Base-by-base conservation (phyloP, 148 eudicot genomes). In the Rhododendron ovatum region DNA sequence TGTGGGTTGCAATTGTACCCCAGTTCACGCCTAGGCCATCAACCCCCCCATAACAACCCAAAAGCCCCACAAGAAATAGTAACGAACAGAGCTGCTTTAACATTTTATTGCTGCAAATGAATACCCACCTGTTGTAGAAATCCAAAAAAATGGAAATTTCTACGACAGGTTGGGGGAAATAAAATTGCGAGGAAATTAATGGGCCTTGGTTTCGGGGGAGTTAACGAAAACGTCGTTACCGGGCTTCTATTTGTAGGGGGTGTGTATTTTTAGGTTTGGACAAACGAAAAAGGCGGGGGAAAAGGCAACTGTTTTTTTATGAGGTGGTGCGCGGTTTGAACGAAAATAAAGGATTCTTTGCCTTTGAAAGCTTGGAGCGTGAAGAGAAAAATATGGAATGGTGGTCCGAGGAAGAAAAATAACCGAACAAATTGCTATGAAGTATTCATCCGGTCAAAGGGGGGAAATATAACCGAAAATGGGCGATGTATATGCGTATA, bases 21-120 rank as follows among this genome's bases (percentile, higher is more conserved):
- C 98, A 96, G 85, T 96, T 96, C 47, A 96, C 92, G 20, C 98
- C 98, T 15, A 94, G 89, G 63, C 95, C 91, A 81, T 94, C 92
- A 45, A 87, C 95, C 20, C 48, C 35, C 8, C 3, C n/a, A 14
- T 11, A 57, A 30, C 82, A 43, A 28, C 82, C 78, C 78, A 57
- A 47, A 18, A 80, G 71, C 55, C 81, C 86, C 73, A 67, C 73
- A n/a, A 75, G 4, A 24, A 14, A 18, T 37, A 85, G 3, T 37
- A 76, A 61, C 1, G 80, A 78, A 48, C 22, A 47, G 26, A 48
- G 2, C 26, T 37, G 22, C 51, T 77, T 83, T 5, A 17, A 75
- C 86, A 63, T 77, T 45, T 82, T 87, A 37, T 5, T 26, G 61
- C 18, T 26, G 33, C 10, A 57, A 86, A n/a, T 9, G 33, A 14